A percentile compares a stretch with the other conserved stretches of the same genome.
These are phyloP conservation scores for Ophiocordyceps robertsii DNA, from an alignment of 2,329 filamentous ascomycete genomes.

Conservation along the genomic window DNA sequence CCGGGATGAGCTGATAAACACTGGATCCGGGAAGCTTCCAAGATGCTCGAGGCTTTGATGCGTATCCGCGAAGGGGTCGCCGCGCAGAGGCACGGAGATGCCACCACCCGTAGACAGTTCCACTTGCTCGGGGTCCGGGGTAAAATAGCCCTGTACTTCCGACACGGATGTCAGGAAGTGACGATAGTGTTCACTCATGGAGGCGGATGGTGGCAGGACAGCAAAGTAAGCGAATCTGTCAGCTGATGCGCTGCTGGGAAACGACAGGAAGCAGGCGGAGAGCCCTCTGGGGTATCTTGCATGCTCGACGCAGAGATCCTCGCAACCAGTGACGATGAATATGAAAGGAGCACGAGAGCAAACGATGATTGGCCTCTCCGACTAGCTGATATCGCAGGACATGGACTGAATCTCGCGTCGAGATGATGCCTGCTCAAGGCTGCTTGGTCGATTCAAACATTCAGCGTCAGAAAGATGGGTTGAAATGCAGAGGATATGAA, in stretches of 20 bases:
- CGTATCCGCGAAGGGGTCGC: conserved; percentile 22
- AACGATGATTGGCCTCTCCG: too few relatives aligned
- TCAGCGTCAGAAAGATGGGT: not conserved
- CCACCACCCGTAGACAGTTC: conserved; percentile 22
- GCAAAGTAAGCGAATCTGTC: not conserved
- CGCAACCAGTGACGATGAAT: not conserved
- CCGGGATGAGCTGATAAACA: conserved; percentile 33
- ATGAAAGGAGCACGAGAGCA: too few relatives aligned
- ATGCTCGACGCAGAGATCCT: not conserved
- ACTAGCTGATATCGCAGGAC: too few relatives aligned
- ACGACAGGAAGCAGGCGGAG: too few relatives aligned
- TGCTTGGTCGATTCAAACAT: not conserved
- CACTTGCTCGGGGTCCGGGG: conserved; percentile 24
- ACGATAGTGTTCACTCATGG: conserved; percentile 44
- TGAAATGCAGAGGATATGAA: not conserved
- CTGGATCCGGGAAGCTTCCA: conserved; percentile 34
- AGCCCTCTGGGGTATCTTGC: not conserved
- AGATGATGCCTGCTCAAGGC: not conserved
- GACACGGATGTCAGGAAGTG: conserved; percentile 40
- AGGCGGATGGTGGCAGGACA: not conserved
- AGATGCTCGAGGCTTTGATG: conserved; percentile 37
- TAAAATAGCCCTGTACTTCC: conserved; percentile 25
- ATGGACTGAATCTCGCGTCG: too few relatives aligned
- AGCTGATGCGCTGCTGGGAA: not conserved
- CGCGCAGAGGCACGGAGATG: conserved; percentile 13